Percentiles rank a stretch among this genome's conserved stretches.
Conservation (phyloP, 768 basidiomycete species). For the Steccherinum ochraceum region DNA sequence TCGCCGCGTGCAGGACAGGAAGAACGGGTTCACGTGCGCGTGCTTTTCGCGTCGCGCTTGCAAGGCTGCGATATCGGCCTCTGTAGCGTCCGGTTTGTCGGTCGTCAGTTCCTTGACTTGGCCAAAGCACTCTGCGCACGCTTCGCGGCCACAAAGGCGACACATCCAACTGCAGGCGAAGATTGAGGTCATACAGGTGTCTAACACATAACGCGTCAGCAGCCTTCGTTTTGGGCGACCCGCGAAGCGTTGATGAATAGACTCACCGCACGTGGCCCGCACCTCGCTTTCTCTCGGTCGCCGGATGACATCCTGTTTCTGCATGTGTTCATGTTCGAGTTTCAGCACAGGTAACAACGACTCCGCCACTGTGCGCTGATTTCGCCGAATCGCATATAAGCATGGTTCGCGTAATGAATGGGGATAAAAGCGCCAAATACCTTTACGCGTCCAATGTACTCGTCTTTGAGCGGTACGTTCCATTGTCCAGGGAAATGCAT, state of each 20-base stretch:
- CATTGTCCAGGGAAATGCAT: constrained; percentile 63
- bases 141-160: constrained; percentile 83
- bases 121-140: constrained; percentile 78
- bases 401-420: not conserved
- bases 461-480: constrained; percentile 50
- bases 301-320: constrained; percentile 51
- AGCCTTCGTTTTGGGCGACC: not conserved
- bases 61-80: constrained; percentile 41
- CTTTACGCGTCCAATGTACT: constrained; percentile 56
- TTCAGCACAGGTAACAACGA: constrained; percentile 63
- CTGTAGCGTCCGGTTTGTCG: constrained; percentile 40
- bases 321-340: constrained; percentile 58
- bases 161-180: constrained; percentile 91
- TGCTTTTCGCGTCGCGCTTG: constrained; percentile 53
- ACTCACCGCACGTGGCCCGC: constrained; percentile 78
- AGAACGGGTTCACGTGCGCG: constrained; percentile 63
- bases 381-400: constrained; percentile 3
- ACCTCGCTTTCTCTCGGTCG: constrained; percentile 77
- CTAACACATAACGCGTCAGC: constrained; percentile 32
- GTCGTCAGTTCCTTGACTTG: constrained; percentile 61
- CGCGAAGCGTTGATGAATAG: not conserved
- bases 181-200: constrained; percentile 91
- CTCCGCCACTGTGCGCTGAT: constrained; percentile 58
- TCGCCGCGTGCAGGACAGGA: constrained; percentile 63
- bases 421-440: constrained; percentile 27